These are phyloP conservation scores for Cladophialophora yegresii DNA, from an alignment of 2,329 filamentous ascomycete species.

Conservation along the genomic window DNA sequence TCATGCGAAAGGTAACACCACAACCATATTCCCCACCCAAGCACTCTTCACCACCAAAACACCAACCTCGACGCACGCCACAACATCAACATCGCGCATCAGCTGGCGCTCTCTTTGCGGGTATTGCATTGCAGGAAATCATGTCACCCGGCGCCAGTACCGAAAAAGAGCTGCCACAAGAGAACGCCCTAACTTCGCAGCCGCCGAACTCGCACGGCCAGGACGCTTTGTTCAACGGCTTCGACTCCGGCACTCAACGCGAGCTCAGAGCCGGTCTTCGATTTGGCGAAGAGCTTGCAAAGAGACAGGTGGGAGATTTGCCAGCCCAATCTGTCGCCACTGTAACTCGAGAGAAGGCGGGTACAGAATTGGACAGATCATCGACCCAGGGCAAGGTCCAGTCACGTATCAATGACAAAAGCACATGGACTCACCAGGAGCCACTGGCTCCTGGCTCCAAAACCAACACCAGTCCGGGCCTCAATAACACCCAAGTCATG, in stretches of 20 bases:
- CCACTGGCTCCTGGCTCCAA: neutral
- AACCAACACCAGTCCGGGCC: neutral
- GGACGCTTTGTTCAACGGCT: constrained; percentile 37
- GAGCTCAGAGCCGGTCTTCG: constrained; percentile 47
- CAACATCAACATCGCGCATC: constrained; percentile 30
- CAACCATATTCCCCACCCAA: constrained; percentile 34
- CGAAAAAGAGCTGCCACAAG: constrained; percentile 15
- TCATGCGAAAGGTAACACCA: constrained; percentile 33
- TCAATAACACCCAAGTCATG: neutral
- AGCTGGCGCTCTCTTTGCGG: constrained; percentile 25
- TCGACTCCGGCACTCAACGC: constrained; percentile 44
- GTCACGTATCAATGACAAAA: neutral
- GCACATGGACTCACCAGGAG: neutral
- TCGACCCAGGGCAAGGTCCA: neutral
- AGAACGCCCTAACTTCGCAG: constrained; percentile 18
- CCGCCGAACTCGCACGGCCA: constrained; percentile 2
- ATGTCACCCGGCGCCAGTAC: constrained; percentile 26
- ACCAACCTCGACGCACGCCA: constrained; percentile 35
- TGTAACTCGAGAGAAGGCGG: neutral
- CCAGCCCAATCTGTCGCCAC: constrained; percentile 18
- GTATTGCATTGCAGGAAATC: constrained; percentile 31
- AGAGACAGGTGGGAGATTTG: constrained; percentile 36
- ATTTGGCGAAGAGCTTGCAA: constrained; percentile 49
- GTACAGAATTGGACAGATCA: neutral
- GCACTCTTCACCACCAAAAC: constrained; percentile 32